phyloP scores from a whole-genome alignment of 768 basidiomycete species.

The Hericium erinaceus region DNA sequence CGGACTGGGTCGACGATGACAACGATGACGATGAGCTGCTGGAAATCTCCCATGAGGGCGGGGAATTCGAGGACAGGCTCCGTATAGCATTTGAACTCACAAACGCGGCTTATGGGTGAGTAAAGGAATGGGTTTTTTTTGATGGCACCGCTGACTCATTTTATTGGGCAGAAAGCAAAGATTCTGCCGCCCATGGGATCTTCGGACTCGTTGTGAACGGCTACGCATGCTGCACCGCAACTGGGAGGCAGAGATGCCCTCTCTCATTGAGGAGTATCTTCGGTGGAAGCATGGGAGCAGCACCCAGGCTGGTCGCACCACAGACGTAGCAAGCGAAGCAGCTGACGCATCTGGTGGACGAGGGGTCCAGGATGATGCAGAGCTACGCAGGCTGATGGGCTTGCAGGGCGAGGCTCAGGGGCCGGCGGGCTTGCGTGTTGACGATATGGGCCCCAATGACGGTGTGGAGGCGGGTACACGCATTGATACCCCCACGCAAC shows the following conservation, averaged over 20 bases:
- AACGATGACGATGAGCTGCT: not conserved
- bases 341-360: no score
- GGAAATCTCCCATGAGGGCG: not conserved
- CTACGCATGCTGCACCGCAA: not conserved
- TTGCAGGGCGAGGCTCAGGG: no score
- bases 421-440: no score
- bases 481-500: no score
- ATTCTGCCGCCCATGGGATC: no score
- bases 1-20: not conserved
- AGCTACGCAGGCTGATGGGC: no score
- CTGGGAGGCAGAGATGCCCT: not conserved
- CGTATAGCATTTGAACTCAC: not conserved
- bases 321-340: no score
- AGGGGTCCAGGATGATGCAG: no score
- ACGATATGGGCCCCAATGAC: no score
- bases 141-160: not conserved
- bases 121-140: not conserved
- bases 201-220: not conserved
- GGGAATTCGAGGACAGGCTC: not conserved
- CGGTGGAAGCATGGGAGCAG: not conserved
- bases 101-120: not conserved
- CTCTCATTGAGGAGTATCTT: not conserved
- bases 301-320: no score
- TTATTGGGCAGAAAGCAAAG: no score
- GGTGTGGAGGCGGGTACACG: no score